A percentile compares a stretch with the other conserved stretches of the same genome.
These are phyloP conservation scores for Sequoia sempervirens DNA, from an alignment of 75 land plant species.

Conservation along the genomic window DNA sequence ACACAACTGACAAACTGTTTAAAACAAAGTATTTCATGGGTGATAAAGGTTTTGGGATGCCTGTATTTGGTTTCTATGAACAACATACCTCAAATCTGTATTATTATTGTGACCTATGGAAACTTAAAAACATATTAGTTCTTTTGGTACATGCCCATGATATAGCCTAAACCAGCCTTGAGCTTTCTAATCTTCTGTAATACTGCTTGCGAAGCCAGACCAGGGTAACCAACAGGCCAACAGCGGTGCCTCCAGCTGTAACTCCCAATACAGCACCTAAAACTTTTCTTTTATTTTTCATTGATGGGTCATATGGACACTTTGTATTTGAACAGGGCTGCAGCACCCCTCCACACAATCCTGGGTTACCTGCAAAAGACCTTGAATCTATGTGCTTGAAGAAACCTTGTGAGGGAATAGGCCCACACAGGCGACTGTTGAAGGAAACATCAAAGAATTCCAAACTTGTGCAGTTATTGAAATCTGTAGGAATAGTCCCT, in stretches of 20 bases:
- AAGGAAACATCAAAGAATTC: conserved; percentile 50
- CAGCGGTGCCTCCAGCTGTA: background rate
- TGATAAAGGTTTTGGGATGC: background rate
- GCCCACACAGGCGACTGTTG: conserved; percentile 55
- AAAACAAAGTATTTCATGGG: background rate
- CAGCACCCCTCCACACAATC: conserved; percentile 62
- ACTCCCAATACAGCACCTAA: background rate
- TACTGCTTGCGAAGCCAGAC: background rate
- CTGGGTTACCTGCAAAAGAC: conserved; percentile 64
- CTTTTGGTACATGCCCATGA: too few species aligned
- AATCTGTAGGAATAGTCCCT: conserved; percentile 35
- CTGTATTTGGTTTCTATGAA: background rate
- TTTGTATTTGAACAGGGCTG: conserved; percentile 16
- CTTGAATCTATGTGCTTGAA: conserved; percentile 34
- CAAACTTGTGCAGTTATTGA: conserved; percentile 40
- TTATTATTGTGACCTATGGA: background rate
- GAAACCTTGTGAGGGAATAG: conserved; percentile 33
- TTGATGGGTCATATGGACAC: background rate
- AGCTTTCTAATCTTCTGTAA: background rate
- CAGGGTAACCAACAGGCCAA: background rate
- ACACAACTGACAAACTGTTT: background rate
- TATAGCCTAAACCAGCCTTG: background rate
- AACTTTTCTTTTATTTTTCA: conserved; percentile 9
- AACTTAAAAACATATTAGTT: too few species aligned
- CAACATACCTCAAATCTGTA: background rate